Conservation (phyloP, 2,329 filamentous ascomycete genomes). For the Blastomyces percursus region DNA sequence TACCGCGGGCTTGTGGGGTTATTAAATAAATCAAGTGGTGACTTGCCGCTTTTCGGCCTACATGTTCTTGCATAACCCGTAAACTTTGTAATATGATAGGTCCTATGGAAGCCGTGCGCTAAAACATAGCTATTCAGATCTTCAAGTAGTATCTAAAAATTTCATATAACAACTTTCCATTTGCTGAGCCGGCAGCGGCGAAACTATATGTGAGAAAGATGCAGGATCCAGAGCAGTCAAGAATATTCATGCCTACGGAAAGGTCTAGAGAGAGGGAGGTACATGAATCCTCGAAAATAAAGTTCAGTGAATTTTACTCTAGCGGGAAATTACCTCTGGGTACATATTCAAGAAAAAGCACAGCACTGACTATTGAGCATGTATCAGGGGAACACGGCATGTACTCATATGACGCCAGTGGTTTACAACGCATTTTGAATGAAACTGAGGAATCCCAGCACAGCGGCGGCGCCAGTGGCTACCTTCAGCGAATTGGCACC, state of each 20-base stretch:
- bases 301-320: neutral
- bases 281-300: neutral
- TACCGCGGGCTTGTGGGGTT: too few relatives aligned
- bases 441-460: constrained; percentile 11
- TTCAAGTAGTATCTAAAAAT: neutral
- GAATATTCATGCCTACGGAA: neutral
- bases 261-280: neutral
- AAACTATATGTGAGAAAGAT: neutral
- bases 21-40: too few relatives aligned
- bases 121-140: neutral
- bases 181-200: neutral
- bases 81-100: too few relatives aligned
- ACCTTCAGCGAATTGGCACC: constrained; percentile 9
- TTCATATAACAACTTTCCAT: neutral
- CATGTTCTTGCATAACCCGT: too few relatives aligned
- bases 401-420: constrained; percentile 32
- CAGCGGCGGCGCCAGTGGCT: constrained; percentile 7
- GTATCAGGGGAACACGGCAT: neutral
- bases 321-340: neutral
- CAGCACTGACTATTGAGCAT: neutral
- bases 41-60: too few relatives aligned
- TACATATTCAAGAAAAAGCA: neutral
- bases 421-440: constrained; percentile 60
- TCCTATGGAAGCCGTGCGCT: too few relatives aligned
- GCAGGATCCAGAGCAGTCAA: neutral